Evolutionary conservation across 345 rosid genomes (phyloP).

Genomic region (Punica granatum): DNA sequence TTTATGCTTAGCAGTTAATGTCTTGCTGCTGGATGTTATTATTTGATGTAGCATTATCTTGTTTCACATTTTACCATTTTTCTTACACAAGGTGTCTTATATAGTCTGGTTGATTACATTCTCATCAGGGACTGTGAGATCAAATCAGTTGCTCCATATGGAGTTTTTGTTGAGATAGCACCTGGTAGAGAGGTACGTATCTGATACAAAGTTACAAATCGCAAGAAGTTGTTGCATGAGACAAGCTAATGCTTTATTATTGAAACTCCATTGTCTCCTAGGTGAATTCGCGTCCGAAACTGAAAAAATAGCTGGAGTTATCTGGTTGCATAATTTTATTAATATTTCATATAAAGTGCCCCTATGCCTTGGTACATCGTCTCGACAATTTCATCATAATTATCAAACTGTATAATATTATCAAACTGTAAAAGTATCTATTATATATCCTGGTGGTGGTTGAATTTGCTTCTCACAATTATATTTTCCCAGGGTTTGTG

Average conservation of each 20-base stretch:
- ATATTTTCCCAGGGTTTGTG: slow-evolving; percentile 69
- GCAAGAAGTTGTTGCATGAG: neutral
- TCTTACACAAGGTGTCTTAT: neutral
- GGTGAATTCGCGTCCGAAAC: neutral
- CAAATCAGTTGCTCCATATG: slow-evolving; percentile 82
- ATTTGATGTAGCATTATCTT: neutral
- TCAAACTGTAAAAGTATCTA: neutral
- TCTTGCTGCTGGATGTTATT: neutral
- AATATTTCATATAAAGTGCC: neutral
- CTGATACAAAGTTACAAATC: neutral
- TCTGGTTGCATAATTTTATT: neutral
- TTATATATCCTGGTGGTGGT: neutral
- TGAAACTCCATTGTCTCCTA: neutral
- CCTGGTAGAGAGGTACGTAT: slow-evolving; percentile 83
- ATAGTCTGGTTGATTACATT: slow-evolving; percentile 12
- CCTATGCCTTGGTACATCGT: neutral
- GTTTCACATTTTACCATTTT: neutral
- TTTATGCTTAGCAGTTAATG: neutral
- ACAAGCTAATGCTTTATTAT: neutral
- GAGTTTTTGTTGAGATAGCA: slow-evolving; percentile 93
- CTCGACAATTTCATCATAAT: too few relatives aligned
- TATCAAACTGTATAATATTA: too few relatives aligned
- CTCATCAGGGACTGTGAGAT: slow-evolving; percentile 76
- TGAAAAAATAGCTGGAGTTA: neutral
- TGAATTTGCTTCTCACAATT: neutral